These are phyloP conservation scores for Madurella fahalii DNA, from an alignment of 2,329 filamentous ascomycete species.

Conservation along the genomic window DNA sequence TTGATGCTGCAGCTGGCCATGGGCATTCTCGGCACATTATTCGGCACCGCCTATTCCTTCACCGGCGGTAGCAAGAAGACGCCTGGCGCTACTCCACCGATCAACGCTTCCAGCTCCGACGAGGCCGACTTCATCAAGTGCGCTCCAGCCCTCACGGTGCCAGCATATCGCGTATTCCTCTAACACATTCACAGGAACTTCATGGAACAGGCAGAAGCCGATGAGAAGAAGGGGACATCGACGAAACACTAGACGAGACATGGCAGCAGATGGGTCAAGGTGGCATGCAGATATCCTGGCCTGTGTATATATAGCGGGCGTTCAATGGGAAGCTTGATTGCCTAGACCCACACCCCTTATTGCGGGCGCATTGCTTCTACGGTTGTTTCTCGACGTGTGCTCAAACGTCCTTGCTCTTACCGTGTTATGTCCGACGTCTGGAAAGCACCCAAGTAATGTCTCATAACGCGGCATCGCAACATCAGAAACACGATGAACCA, in stretches of 20 bases:
- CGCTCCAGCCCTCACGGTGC: constrained; percentile 28
- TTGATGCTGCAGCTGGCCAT: constrained; percentile 49
- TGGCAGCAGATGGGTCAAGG: neutral
- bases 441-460: too few species aligned
- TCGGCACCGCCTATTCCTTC: constrained; percentile 44
- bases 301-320: constrained; percentile 29
- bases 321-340: constrained; percentile 21
- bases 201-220: constrained; percentile 40
- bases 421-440: too few species aligned
- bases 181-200: constrained; percentile 40
- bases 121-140: constrained; percentile 65
- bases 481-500: too few species aligned
- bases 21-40: constrained; percentile 49
- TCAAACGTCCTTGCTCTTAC: too few species aligned
- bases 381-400: neutral
- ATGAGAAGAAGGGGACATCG: constrained; percentile 35
- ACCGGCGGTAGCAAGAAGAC: constrained; percentile 44
- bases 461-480: too few species aligned
- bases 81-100: constrained; percentile 46
- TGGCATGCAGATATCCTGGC: constrained; percentile 12
- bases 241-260: constrained; percentile 37
- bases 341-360: neutral
- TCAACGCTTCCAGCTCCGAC: constrained; percentile 59
- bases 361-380: neutral
- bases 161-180: constrained; percentile 6